Base-by-base conservation (phyloP, 495 filamentous ascomycete genomes). In the Oidiodendron maius region DNA sequence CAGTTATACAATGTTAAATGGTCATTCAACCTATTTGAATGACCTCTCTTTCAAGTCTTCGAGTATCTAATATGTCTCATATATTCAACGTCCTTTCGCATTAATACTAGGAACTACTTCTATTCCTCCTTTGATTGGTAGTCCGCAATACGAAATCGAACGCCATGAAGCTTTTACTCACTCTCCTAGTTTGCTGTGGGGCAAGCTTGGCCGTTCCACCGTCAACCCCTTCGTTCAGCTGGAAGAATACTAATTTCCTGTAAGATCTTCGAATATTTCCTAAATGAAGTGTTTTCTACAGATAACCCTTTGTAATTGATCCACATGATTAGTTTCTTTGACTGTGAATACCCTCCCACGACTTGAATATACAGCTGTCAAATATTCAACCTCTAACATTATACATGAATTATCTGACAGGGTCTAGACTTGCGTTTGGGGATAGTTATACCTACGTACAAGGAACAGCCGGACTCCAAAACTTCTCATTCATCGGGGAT, bases 361-460 rank as follows among this genome's bases (percentile, higher is more conserved):
- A 32, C n/a, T 8, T n/a, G 8, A 8, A 32, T 32, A n/a, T 32
- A 8, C 8, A 8, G n/a, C 8, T 8, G 28, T n/a, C 28, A 8
- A 8, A 8, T 32, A 32, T 32, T 32, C 28, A 8, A 32, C 8
- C 8, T 32, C n/a, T 8, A 8, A 8, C 28, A 8, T n/a, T 8
- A 8, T 32, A 8, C 8, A 8, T 32, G 28, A 32, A 32, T 8
- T 32, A n/a, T 32, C 28, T 32, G n/a, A 32, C 28, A 8, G 8
- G 25, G 20, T 40, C 40, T 40, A 71, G 68, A 12, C 54, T 75
- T 50, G 69, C 71, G n/a, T 78, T 78, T 49, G 75, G 73, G 13
- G 72, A 78, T 50, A 73, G 70, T n/a, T 78, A 77, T 46, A 75
- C 74, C 15, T 77, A 69, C 44, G 67, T 76, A 18, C 72, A 76